Base-by-base conservation (phyloP, 345 rosid genomes). In the Viola odorata region DNA sequence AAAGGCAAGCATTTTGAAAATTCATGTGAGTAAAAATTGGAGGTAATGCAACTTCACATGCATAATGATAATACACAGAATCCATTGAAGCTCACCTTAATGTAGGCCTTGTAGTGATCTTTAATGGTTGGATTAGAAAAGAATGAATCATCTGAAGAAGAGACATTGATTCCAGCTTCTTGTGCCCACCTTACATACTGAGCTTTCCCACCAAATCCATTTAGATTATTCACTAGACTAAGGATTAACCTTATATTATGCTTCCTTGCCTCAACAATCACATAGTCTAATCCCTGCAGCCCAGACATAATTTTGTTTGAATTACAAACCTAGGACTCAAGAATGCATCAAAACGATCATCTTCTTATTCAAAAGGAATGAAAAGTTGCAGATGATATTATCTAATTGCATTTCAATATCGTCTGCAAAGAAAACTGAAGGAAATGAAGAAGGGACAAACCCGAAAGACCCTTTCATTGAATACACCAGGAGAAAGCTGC, bases 181-280 rank as follows among this genome's bases (percentile, higher is more conserved):
- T 65, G 60, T 37, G 70, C 81, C 83, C 83, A 76, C 45, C 41
- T 78, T 61, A 78, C 70, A 72, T 76, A 76, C 76, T 78, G 83
- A 69, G 69, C 65, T 63, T 78, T 78, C 12, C 85, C 85, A 66
- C 83, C 85, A 69, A 78, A 81, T 9, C 78, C 77, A 62, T 67
- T 55, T 49, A 81, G 68, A 64, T 76, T 78, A 64, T 81, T 81
- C 37, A 81, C 79, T 41, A 81, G 68, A 72, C 85, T 78, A 13
- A 76, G 77, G 36, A 78, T 76, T 69, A 81, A 61, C 64, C 78
- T 65, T 55, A 76, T 63, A 3, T 58, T 57, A 63, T 78, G 63
- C 66, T 61, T 76, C 61, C 81, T 72, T 48, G 82, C 85, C 66
- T 76, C 81, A 47, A 64, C 72, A 14, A 81, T 73, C 66, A 81